phyloP scores from a whole-genome alignment of 345 rosid species.

The Eucalyptus fibrosa region DNA sequence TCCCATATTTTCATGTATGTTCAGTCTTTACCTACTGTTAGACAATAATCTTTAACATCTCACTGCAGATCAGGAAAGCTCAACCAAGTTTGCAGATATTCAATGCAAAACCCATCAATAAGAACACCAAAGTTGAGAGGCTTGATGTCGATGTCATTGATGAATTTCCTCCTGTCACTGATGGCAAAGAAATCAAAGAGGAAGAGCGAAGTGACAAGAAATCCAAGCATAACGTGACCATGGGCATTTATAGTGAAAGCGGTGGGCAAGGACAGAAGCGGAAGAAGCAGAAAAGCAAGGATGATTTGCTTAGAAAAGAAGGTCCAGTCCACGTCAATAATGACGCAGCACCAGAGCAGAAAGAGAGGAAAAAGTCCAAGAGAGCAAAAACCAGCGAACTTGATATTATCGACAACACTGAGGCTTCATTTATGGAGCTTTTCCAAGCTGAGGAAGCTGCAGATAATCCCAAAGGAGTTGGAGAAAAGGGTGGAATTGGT shows the following conservation, averaged over 20 bases:
- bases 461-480: neutral
- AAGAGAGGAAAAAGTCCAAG: neutral
- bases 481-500: slow-evolving; percentile 2
- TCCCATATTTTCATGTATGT: neutral
- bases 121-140: slow-evolving; percentile 14
- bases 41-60: neutral
- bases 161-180: neutral
- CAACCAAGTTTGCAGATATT: slow-evolving; percentile 54
- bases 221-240: neutral
- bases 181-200: slow-evolving; percentile 4
- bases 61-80: slow-evolving; percentile 40
- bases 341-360: neutral
- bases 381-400: slow-evolving; percentile 18
- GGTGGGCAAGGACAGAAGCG: slow-evolving; percentile 1
- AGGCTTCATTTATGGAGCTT: slow-evolving; percentile 52
- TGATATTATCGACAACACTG: slow-evolving; percentile 48
- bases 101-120: slow-evolving; percentile 59
- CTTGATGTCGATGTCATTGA: neutral
- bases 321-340: neutral
- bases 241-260: neutral
- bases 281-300: slow-evolving; percentile 11
- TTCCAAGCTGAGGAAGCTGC: slow-evolving; percentile 3
- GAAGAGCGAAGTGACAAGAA: slow-evolving; percentile 4
- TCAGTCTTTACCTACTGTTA: neutral
- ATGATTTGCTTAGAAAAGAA: slow-evolving; percentile 1